Conservation (phyloP, 75 land plant genomes). For the Pinus taeda region DNA sequence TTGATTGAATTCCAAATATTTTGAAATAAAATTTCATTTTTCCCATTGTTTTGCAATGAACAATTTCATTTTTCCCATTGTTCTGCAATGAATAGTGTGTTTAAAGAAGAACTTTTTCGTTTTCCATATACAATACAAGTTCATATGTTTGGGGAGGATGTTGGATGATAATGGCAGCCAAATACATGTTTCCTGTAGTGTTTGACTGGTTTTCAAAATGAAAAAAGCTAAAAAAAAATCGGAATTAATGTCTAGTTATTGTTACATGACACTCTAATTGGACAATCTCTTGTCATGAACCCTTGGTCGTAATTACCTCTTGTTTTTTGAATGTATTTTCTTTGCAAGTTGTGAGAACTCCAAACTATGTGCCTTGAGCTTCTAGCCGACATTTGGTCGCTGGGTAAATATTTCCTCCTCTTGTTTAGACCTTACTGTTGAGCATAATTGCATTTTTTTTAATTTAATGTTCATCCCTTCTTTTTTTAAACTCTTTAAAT, state of each 20-base stretch:
- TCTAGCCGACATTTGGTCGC: constrained; percentile 92
- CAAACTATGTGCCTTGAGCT: constrained; percentile 90
- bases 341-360: constrained; percentile 84
- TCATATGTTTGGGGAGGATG: neutral
- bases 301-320: neutral
- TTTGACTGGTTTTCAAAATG: neutral
- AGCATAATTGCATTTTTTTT: neutral
- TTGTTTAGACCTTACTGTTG: neutral
- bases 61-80: no score
- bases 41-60: neutral
- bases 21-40: no score
- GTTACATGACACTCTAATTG: neutral
- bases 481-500: constrained; percentile 10
- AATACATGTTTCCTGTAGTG: no score
- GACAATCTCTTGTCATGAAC: neutral
- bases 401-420: constrained; percentile 41
- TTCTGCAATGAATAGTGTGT: neutral
- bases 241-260: neutral
- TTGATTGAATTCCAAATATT: no score
- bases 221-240: neutral
- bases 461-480: neutral
- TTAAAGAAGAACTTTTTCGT: neutral
- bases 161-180: no score
- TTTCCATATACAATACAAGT: neutral
- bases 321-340: neutral